Evolutionary conservation across 345 rosid genomes (phyloP).

Genomic region (rapeseed (Brassica napus)): DNA sequence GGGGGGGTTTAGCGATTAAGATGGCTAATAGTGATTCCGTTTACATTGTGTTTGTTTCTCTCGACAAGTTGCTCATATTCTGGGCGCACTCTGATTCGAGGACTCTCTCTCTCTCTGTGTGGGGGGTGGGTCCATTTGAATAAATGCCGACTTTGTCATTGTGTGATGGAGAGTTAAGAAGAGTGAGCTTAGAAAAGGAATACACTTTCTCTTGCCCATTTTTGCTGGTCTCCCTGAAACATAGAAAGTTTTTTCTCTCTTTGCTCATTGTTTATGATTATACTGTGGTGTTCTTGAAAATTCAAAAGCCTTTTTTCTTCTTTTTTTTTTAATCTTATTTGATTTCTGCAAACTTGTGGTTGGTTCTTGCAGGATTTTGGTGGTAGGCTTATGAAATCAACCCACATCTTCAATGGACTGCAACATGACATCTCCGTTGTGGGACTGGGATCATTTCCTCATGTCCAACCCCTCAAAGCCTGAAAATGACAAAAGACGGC

Average conservation of each 20-base stretch:
- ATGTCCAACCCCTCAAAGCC: slow-evolving; percentile 51
- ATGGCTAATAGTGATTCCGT: background rate
- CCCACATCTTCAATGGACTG: slow-evolving; percentile 66
- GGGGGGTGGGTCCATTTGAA: slow-evolving; percentile 14
- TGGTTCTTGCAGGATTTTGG: slow-evolving; percentile 20
- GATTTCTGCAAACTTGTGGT: slow-evolving; percentile 14
- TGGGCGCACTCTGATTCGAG: slow-evolving; percentile 9
- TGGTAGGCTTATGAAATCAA: slow-evolving; percentile 42
- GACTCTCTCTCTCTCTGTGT: background rate
- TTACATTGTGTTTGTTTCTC: slow-evolving; percentile 11
- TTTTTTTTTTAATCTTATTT: slow-evolving; percentile 1
- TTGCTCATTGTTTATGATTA: background rate
- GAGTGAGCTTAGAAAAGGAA: slow-evolving; percentile 22
- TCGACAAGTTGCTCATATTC: slow-evolving; percentile 21
- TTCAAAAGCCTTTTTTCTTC: background rate
- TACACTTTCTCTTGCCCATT: slow-evolving; percentile 20
- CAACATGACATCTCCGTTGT: slow-evolving; percentile 59
- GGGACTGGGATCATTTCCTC: slow-evolving; percentile 82
- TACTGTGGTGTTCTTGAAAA: slow-evolving; percentile 7
- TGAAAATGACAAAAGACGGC: slow-evolving; percentile 51
- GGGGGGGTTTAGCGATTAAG: slow-evolving; percentile 1
- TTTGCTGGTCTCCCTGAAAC: slow-evolving; percentile 38
- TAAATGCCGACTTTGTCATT: slow-evolving; percentile 35
- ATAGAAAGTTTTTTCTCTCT: slow-evolving; percentile 28
- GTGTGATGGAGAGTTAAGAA: slow-evolving; percentile 35